A percentile compares a stretch with the other conserved stretches of the same genome.
These are phyloP conservation scores for Fusarium agapanthi DNA, from an alignment of 2,329 filamentous ascomycete species.

Conservation along the genomic window DNA sequence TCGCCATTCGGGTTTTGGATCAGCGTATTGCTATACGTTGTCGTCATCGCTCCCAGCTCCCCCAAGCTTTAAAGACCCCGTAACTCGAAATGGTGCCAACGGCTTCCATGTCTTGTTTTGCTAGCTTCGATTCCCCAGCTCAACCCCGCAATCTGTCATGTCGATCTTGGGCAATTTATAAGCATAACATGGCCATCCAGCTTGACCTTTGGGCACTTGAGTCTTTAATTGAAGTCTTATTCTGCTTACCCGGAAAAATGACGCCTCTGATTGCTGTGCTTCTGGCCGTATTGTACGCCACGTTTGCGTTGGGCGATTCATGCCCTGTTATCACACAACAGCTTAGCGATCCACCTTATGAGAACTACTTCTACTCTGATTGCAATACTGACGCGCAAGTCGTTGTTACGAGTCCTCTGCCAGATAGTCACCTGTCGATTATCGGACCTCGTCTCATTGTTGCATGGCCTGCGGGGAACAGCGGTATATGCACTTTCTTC, in stretches of 20 bases:
- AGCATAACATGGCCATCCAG: neutral
- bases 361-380: conserved; percentile 73
- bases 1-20: accelerated
- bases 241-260: neutral
- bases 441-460: conserved; percentile 66
- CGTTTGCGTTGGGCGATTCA: neutral
- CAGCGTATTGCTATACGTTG: neutral
- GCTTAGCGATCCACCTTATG: conserved; percentile 65
- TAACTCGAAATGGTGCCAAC: neutral
- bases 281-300: neutral
- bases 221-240: neutral
- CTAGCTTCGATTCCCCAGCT: neutral
- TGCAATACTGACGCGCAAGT: conserved; percentile 68
- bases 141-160: conserved; percentile 10
- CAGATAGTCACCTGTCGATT: conserved; percentile 61
- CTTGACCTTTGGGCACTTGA: neutral
- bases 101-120: conserved; percentile 1
- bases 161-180: conserved; percentile 2
- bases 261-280: neutral
- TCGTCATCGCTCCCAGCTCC: conserved; percentile 2
- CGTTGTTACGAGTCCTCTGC: conserved; percentile 66
- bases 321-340: conserved; percentile 20
- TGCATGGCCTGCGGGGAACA: conserved; percentile 73
- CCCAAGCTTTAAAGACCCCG: neutral
- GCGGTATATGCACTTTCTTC: conserved; percentile 66